Evolutionary conservation across 2,329 filamentous ascomycete species (phyloP).

Genomic region (Clonostachys chloroleuca): DNA sequence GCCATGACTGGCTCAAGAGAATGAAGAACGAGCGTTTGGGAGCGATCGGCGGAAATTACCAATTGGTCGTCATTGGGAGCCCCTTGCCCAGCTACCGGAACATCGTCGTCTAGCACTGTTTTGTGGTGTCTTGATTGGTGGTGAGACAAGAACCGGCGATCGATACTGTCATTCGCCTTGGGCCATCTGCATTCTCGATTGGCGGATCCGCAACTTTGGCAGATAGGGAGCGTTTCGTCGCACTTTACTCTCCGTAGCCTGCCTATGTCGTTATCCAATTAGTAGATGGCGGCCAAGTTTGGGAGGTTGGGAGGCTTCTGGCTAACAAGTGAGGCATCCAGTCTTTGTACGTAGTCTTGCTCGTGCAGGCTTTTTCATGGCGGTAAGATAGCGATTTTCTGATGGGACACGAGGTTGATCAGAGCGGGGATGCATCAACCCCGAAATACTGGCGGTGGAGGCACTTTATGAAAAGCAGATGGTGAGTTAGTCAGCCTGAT

Average conservation of each 20-base stretch:
- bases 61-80: background rate
- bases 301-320: background rate
- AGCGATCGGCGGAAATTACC: background rate
- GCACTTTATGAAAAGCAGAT: too few species aligned
- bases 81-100: background rate
- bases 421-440: too few species aligned
- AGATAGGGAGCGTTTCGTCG: background rate
- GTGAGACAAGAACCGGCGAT: background rate
- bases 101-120: background rate
- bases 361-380: slow-evolving; percentile 1
- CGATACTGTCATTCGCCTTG: background rate
- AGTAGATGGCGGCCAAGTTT: background rate
- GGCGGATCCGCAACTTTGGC: background rate
- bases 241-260: background rate
- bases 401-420: too few species aligned
- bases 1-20: slow-evolving; percentile 1
- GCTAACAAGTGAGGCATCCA: slow-evolving; percentile 3
- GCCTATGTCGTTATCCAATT: background rate
- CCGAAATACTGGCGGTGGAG: too few species aligned
- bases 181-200: background rate
- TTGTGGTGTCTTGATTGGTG: background rate
- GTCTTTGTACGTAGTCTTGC: slow-evolving; percentile 6
- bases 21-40: background rate
- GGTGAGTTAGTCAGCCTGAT: too few species aligned
- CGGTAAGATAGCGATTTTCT: background rate